phyloP scores from a whole-genome alignment of 257 asterid genomes.

The Solanum paucissectum region DNA sequence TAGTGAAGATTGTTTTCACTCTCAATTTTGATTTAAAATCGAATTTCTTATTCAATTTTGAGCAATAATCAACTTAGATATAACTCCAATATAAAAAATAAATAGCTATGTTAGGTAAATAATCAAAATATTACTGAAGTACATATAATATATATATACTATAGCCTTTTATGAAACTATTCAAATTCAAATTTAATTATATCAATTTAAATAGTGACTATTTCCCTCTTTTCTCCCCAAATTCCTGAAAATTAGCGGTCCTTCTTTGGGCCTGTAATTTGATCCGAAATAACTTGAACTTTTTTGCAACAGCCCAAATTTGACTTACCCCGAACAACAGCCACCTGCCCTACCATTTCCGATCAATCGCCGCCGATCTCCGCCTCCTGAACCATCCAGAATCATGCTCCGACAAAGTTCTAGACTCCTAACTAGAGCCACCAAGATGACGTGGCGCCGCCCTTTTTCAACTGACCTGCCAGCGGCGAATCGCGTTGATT shows the following conservation, averaged over 20 bases:
- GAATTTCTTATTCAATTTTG: too few species aligned
- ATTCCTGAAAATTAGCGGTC: background rate
- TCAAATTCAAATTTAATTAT: too few species aligned
- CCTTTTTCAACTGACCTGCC: conserved; percentile 48
- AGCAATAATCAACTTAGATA: too few species aligned
- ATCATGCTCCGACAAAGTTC: conserved; percentile 52
- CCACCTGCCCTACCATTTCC: background rate
- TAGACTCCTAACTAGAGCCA: conserved; percentile 33
- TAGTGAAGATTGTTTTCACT: too few species aligned
- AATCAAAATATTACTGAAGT: too few species aligned
- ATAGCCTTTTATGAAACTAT: too few species aligned
- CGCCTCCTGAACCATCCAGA: background rate
- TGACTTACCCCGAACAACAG: background rate
- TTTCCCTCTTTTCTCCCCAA: background rate
- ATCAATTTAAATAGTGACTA: background rate
- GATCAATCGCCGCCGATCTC: conserved; percentile 12
- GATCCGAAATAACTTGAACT: background rate
- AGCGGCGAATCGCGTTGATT: conserved; percentile 43
- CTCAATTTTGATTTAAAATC: too few species aligned
- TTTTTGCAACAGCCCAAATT: background rate
- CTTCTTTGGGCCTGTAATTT: background rate
- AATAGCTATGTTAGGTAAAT: too few species aligned
- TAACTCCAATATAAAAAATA: too few species aligned
- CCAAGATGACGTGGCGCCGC: conserved; percentile 49
- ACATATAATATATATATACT: too few species aligned